Conservation (phyloP, 2,329 filamentous ascomycete species). For the Rachicladosporium sp. region DNA sequence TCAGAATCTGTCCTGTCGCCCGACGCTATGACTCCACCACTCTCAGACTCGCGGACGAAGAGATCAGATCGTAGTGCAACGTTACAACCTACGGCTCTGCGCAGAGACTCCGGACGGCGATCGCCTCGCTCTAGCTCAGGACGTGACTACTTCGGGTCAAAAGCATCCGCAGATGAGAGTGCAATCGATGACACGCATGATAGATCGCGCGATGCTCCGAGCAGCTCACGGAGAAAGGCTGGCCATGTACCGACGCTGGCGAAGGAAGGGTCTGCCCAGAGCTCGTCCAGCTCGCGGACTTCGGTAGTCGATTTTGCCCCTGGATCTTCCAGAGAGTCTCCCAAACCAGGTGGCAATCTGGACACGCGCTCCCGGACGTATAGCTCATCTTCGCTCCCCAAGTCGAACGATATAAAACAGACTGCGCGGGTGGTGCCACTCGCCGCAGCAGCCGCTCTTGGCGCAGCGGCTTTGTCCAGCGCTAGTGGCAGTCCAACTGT, state of each 20-base stretch:
- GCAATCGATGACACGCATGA: conserved; percentile 14
- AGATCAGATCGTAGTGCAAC: conserved; percentile 2
- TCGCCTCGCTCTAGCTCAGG: conserved; percentile 12
- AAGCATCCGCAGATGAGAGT: conserved; percentile 9
- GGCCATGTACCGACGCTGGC: background rate
- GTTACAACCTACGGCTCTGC: conserved; percentile 12
- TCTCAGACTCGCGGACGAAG: conserved; percentile 7
- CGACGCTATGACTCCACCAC: conserved; percentile 32
- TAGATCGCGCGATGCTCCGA: background rate
- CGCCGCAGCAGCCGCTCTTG: too few relatives aligned
- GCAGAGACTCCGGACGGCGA: conserved; percentile 14
- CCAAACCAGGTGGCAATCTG: too few relatives aligned
- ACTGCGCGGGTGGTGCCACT: too few relatives aligned
- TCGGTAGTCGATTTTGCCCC: conserved; percentile 15
- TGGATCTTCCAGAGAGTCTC: conserved; percentile 5
- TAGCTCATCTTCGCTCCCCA: too few relatives aligned
- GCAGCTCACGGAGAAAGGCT: conserved; percentile 7
- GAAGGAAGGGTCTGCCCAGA: background rate
- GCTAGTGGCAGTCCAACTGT: too few relatives aligned
- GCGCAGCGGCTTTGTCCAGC: too few relatives aligned
- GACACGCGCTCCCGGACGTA: too few relatives aligned
- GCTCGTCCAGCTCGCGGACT: conserved; percentile 4
- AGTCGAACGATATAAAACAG: too few relatives aligned
- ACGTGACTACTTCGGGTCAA: conserved; percentile 15
- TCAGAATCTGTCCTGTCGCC: conserved; percentile 31